Percentiles rank a stretch among this genome's conserved stretches.
Evolutionary conservation across 2,329 filamentous ascomycete species (phyloP).

Genomic region (Paradendryphiella salina): DNA sequence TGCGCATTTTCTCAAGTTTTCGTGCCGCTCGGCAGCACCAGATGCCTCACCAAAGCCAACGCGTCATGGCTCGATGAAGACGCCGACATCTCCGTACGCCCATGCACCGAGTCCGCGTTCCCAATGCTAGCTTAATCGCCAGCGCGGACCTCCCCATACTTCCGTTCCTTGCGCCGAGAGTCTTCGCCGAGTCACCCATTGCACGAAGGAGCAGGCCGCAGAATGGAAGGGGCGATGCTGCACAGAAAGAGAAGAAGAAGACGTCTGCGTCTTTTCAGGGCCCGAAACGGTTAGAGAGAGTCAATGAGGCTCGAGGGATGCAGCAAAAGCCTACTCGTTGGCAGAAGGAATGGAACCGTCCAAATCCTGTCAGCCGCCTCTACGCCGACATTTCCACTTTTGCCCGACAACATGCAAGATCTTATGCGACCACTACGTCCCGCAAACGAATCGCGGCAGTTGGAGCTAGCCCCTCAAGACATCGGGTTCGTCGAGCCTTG

Average conservation of each 20-base stretch:
- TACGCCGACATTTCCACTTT: constrained; percentile 35
- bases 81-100: constrained; percentile 17
- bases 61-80: constrained; percentile 41
- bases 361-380: constrained; percentile 13
- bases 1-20: constrained; percentile 27
- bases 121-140: constrained; percentile 40
- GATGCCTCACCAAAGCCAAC: constrained; percentile 12
- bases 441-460: neutral
- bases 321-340: neutral
- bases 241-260: constrained; percentile 23
- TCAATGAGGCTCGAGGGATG: neutral
- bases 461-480: neutral
- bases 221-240: constrained; percentile 7
- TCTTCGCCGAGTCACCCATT: constrained; percentile 32
- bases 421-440: constrained; percentile 10
- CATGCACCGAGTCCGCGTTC: constrained; percentile 42
- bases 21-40: constrained; percentile 2
- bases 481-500: neutral
- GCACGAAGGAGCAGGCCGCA: constrained; percentile 15
- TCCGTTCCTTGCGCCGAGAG: constrained; percentile 47
- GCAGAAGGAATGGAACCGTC: neutral
- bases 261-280: neutral
- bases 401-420: constrained; percentile 16
- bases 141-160: constrained; percentile 39
- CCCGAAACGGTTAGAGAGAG: neutral